phyloP scores from a whole-genome alignment of 306 rosid species.

The Arachis stenosperma region DNA sequence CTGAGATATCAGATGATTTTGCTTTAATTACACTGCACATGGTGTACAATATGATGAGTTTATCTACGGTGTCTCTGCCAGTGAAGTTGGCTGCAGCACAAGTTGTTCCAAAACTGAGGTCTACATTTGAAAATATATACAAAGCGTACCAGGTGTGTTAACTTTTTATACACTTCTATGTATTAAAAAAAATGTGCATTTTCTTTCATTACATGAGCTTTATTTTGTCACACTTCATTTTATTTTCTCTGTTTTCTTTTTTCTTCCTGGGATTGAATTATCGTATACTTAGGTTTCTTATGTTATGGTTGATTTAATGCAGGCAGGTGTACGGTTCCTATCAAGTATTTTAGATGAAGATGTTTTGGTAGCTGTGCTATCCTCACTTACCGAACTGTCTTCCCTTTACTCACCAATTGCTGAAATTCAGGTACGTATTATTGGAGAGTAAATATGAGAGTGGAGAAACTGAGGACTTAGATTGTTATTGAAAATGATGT shows the following conservation, averaged over 20 bases:
- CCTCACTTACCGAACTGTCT: slow-evolving; percentile 75
- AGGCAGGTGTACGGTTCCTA: slow-evolving; percentile 68
- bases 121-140: slow-evolving; percentile 60
- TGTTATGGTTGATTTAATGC: slow-evolving; percentile 35
- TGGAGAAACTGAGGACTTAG: no score
- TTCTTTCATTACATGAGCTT: slow-evolving; percentile 2
- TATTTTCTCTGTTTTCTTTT: neutral
- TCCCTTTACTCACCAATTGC: slow-evolving; percentile 53
- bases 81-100: slow-evolving; percentile 66
- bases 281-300: slow-evolving; percentile 25
- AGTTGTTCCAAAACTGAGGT: slow-evolving; percentile 64
- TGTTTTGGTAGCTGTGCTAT: slow-evolving; percentile 58
- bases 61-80: slow-evolving; percentile 47
- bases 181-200: slow-evolving; percentile 14
- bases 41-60: slow-evolving; percentile 60
- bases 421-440: slow-evolving; percentile 58
- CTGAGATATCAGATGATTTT: slow-evolving; percentile 83
- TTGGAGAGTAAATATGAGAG: no score
- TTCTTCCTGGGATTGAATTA: neutral
- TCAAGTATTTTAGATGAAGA: slow-evolving; percentile 57
- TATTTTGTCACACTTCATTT: neutral
- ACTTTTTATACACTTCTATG: neutral
- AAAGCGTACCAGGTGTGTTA: slow-evolving; percentile 68
- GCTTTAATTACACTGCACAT: slow-evolving; percentile 64
- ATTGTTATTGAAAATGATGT: no score